phyloP scores from a whole-genome alignment of 345 rosid species.

The Hibiscus syriacus region DNA sequence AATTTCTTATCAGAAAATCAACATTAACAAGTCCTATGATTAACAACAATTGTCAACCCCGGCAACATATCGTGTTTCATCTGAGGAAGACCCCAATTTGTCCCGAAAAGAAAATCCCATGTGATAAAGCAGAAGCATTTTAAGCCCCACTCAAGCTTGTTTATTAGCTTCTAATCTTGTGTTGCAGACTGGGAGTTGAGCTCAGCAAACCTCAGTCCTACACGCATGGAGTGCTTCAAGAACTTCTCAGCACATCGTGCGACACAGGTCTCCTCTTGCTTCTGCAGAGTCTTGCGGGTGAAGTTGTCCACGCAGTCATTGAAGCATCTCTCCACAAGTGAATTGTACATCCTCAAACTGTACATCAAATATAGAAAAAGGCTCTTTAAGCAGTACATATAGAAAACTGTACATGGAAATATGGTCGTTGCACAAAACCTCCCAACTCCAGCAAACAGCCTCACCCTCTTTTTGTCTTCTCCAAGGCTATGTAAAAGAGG shows the following conservation, averaged over 20 bases:
- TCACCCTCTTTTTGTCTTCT: background rate
- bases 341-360: slow-evolving; percentile 11
- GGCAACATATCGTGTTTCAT: background rate
- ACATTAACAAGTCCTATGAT: no score
- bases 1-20: no score
- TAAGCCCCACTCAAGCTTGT: background rate
- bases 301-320: slow-evolving; percentile 81
- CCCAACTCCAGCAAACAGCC: no score
- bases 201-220: slow-evolving; percentile 90
- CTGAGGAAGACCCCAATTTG: background rate
- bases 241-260: slow-evolving; percentile 90
- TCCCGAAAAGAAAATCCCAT: slow-evolving; percentile 2
- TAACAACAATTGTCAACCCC: background rate
- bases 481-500: background rate
- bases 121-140: background rate
- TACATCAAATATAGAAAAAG: background rate
- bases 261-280: slow-evolving; percentile 89
- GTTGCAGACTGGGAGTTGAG: slow-evolving; percentile 71
- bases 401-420: background rate
- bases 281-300: slow-evolving; percentile 73
- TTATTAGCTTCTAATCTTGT: slow-evolving; percentile 33
- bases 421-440: background rate
- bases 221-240: slow-evolving; percentile 91
- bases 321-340: slow-evolving; percentile 37
- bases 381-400: background rate